These are phyloP conservation scores for Cicer yamashitae DNA, from an alignment of 306 rosid species.

Conservation along the genomic window DNA sequence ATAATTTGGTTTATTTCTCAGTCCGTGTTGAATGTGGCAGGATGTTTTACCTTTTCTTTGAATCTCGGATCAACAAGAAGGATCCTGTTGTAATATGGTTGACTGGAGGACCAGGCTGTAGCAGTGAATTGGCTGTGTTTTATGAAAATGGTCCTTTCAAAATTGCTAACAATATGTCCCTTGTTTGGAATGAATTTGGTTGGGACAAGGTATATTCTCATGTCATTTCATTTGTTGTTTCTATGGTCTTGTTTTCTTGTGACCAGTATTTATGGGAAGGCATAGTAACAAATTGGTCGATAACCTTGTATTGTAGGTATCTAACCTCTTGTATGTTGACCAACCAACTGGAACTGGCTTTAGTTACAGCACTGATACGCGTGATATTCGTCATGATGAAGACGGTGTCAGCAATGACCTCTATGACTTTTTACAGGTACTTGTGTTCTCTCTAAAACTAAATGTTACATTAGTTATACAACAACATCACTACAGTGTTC, in stretches of 20 bases:
- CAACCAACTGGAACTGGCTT: constrained; percentile 98
- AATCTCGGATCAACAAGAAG: constrained; percentile 75
- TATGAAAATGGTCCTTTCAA: constrained; percentile 94
- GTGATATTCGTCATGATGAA: constrained; percentile 90
- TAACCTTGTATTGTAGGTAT: constrained; percentile 72
- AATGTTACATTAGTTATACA: constrained; percentile 6
- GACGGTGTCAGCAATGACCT: constrained; percentile 87
- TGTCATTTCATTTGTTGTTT: constrained; percentile 18
- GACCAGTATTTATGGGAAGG: constrained; percentile 25
- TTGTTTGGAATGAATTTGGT: constrained; percentile 88
- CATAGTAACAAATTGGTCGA: constrained; percentile 33
- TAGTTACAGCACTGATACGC: constrained; percentile 77
- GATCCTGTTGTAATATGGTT: constrained; percentile 98
- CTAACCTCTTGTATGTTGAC: constrained; percentile 94
- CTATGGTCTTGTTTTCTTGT: background rate
- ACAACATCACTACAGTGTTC: constrained; percentile 7
- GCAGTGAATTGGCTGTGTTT: constrained; percentile 96
- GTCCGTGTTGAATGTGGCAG: constrained; percentile 49
- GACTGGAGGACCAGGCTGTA: constrained; percentile 99
- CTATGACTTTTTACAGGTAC: constrained; percentile 89
- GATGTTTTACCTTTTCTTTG: constrained; percentile 95
- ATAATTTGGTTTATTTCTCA: constrained; percentile 7
- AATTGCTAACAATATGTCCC: constrained; percentile 84
- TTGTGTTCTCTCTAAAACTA: constrained; percentile 18
- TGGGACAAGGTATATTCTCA: constrained; percentile 79